Evolutionary conservation across 441 rosid genomes (phyloP).

Genomic region (Erysimum cheiri): DNA sequence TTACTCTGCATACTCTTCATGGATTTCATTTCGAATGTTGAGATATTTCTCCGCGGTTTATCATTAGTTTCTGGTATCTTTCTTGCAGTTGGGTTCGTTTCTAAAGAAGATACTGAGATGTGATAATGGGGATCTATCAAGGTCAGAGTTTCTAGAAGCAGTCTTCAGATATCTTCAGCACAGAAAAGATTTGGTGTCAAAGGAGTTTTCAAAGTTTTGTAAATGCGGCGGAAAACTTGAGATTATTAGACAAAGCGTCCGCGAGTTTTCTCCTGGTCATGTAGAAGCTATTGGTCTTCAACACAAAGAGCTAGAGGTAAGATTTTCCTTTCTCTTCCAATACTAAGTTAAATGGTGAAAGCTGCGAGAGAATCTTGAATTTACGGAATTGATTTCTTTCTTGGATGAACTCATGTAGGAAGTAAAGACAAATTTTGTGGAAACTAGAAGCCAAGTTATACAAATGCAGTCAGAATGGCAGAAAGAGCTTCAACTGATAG

Average conservation of each 20-base stretch:
- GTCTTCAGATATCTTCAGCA: slow-evolving; percentile 73
- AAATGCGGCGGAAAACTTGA: slow-evolving; percentile 68
- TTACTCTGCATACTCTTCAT: slow-evolving; percentile 9
- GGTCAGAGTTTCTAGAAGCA: slow-evolving; percentile 71
- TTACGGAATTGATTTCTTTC: neutral
- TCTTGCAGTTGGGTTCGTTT: slow-evolving; percentile 70
- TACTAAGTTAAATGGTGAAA: slow-evolving; percentile 5
- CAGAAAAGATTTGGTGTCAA: slow-evolving; percentile 63
- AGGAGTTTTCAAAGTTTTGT: slow-evolving; percentile 77
- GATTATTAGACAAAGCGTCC: slow-evolving; percentile 38
- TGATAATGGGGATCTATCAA: slow-evolving; percentile 65
- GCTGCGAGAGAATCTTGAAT: neutral
- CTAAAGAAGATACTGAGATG: slow-evolving; percentile 76
- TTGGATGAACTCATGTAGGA: slow-evolving; percentile 52
- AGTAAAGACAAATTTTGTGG: slow-evolving; percentile 56
- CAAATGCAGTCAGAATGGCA: slow-evolving; percentile 76
- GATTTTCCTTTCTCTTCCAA: neutral
- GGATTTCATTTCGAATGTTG: neutral
- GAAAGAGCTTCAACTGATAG: slow-evolving; percentile 64
- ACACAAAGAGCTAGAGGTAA: slow-evolving; percentile 66
- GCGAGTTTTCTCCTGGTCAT: slow-evolving; percentile 46
- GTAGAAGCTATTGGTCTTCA: slow-evolving; percentile 55
- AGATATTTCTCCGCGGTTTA: neutral
- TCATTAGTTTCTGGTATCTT: slow-evolving; percentile 1
- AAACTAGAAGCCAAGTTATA: slow-evolving; percentile 60